These are phyloP conservation scores for Colletotrichum kahawae DNA, from an alignment of 2,329 filamentous ascomycete species.

Conservation along the genomic window DNA sequence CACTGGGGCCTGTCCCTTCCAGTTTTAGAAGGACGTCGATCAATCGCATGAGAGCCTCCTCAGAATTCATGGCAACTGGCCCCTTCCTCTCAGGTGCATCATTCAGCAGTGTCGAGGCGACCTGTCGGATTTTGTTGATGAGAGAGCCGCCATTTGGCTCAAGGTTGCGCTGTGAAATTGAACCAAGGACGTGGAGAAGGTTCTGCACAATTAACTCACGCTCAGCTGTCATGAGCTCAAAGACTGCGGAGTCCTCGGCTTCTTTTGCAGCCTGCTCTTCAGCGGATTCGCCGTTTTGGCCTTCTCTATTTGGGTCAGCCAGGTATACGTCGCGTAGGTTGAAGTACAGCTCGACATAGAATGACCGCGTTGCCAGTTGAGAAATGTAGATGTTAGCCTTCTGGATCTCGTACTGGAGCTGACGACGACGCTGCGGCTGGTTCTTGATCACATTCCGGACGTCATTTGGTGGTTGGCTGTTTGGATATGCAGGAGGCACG, in stretches of 20 bases:
- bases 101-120: slow-evolving; percentile 80
- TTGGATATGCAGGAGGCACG: slow-evolving; percentile 54
- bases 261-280: slow-evolving; percentile 42
- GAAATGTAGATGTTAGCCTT: slow-evolving; percentile 90
- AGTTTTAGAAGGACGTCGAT: slow-evolving; percentile 77
- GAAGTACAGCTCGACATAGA: slow-evolving; percentile 87
- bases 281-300: slow-evolving; percentile 36
- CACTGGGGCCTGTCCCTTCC: slow-evolving; percentile 62
- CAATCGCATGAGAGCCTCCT: slow-evolving; percentile 75
- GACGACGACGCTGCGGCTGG: slow-evolving; percentile 55
- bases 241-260: slow-evolving; percentile 52
- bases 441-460: slow-evolving; percentile 54
- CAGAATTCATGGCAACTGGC: slow-evolving; percentile 59
- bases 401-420: slow-evolving; percentile 84
- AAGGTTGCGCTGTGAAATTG: slow-evolving; percentile 84
- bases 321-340: slow-evolving; percentile 73
- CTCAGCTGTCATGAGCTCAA: slow-evolving; percentile 73
- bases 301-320: slow-evolving; percentile 44
- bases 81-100: slow-evolving; percentile 56
- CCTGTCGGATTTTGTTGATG: slow-evolving; percentile 85
- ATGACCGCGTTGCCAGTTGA: slow-evolving; percentile 80
- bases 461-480: slow-evolving; percentile 52
- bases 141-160: slow-evolving; percentile 70
- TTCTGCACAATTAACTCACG: slow-evolving; percentile 83
- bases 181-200: slow-evolving; percentile 74